A percentile compares a stretch with the other conserved stretches of the same genome.
These are phyloP conservation scores for Sanghuangporus baumii DNA, from an alignment of 1,284 basidiomycete genomes.

Conservation along the genomic window DNA sequence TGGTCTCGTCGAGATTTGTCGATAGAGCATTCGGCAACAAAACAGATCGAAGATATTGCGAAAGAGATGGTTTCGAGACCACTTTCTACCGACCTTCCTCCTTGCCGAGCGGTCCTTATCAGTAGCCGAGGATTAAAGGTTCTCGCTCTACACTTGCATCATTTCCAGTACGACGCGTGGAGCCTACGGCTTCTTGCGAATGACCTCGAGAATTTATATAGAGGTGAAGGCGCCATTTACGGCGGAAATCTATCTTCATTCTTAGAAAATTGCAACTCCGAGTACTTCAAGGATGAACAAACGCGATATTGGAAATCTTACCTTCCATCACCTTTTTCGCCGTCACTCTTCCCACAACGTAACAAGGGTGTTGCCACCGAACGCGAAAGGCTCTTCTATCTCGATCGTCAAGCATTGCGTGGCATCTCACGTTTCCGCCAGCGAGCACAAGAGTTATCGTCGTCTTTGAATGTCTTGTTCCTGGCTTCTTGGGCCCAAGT, in stretches of 20 bases:
- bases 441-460: conserved; percentile 27
- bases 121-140: conserved; percentile 26
- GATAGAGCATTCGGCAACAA: conserved; percentile 17
- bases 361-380: neutral
- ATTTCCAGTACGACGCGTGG: conserved; percentile 49
- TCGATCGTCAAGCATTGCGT: conserved; percentile 21
- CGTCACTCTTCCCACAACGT: conserved; percentile 29
- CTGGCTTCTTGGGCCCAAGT: conserved; percentile 41
- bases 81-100: conserved; percentile 29
- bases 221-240: conserved; percentile 2
- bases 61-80: conserved; percentile 32
- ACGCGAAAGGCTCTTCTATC: conserved; percentile 22
- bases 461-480: conserved; percentile 37
- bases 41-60: conserved; percentile 28
- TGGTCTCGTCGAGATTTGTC: conserved; percentile 24
- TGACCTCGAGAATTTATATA: conserved; percentile 36
- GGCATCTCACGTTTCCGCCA: conserved; percentile 24
- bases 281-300: conserved; percentile 28
- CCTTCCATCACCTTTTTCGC: conserved; percentile 28
- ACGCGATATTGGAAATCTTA: conserved; percentile 34
- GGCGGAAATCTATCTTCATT: conserved; percentile 30
- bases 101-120: conserved; percentile 31
- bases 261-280: conserved; percentile 26
- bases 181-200: conserved; percentile 39
- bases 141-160: conserved; percentile 41